Base-by-base conservation (phyloP, 2,329 filamentous ascomycete genomes). In the Ophiostoma piceae region DNA sequence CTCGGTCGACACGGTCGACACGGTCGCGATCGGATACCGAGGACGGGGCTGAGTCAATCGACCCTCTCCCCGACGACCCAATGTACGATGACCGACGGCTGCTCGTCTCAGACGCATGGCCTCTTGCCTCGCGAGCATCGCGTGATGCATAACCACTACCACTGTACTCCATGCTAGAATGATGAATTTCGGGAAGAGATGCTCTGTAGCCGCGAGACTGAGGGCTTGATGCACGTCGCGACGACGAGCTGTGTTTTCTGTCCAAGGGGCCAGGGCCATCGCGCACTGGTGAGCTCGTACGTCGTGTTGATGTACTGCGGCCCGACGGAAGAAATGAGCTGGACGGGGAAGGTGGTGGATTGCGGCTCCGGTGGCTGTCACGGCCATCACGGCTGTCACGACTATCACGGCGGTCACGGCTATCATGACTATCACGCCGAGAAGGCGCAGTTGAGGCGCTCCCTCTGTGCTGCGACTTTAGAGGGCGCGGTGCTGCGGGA, bases 341-440 rank as follows among this genome's bases (percentile, higher is more conserved):
- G 19, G 12, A 22, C 62, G 22, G 62, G 4, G 62, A 39, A 8
- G 14, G 35, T 5, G 60, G 3, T 8, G 32, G 14, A 14, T 37
- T 64, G 32, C 60, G 60, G 47, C 62, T 68, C 4, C 66, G 64
- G 26, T 66, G 67, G 60, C 66, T 65, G 1, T 60, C 57, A 6
- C 35, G 54, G 32, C 54, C 26, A 14, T 41, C 64, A 2, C 35
- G 57, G 5, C 26, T 3, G 11, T n/a, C 62, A 11, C 29, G 62
- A 22, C 41, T 19, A n/a, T 47, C 43, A 4, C 43, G 43, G 16
- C 32, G 2, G 19, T 39, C 62, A 5, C 14, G 62, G 9, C 41
- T 19, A 8, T 47, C 43, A 5, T 16, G 43, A 3, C 62, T 19
- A 19, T 22, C 62, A 22, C 29, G 32, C 62, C 14, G 14, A 35